Conservation (phyloP, 1,284 basidiomycete genomes). For the Rhodotorula mucilaginosa region DNA sequence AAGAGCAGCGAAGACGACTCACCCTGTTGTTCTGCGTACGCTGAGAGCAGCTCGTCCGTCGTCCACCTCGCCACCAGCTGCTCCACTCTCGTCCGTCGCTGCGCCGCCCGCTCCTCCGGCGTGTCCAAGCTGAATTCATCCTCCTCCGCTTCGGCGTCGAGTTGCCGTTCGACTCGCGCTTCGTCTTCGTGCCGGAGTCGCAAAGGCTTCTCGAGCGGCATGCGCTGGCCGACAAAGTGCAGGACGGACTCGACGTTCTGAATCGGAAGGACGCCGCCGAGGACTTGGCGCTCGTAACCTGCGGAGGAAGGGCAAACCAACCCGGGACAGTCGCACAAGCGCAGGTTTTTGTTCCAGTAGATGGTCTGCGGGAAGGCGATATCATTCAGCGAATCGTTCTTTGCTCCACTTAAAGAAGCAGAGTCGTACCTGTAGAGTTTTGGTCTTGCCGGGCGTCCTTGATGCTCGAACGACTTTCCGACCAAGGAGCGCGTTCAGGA, state of each 20-base stretch:
- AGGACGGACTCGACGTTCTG: slow-evolving; percentile 60
- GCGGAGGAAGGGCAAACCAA: slow-evolving; percentile 47
- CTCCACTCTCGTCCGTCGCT: slow-evolving; percentile 32
- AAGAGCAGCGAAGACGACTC: slow-evolving; percentile 52
- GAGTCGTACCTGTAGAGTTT: slow-evolving; percentile 40
- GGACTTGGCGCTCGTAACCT: slow-evolving; percentile 56
- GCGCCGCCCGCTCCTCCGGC: slow-evolving; percentile 32
- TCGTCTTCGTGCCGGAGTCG: slow-evolving; percentile 54
- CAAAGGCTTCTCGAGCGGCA: slow-evolving; percentile 75
- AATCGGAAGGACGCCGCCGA: slow-evolving; percentile 80
- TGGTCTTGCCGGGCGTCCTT: slow-evolving; percentile 78
- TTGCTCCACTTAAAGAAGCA: slow-evolving; percentile 8
- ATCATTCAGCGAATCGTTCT: not conserved
- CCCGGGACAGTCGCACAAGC: slow-evolving; percentile 77
- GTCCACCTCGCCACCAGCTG: slow-evolving; percentile 59
- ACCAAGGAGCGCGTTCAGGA: slow-evolving; percentile 86
- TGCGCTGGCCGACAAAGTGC: slow-evolving; percentile 60
- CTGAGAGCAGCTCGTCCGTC: slow-evolving; percentile 72
- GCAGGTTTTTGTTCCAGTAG: slow-evolving; percentile 76
- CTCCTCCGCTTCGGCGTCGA: slow-evolving; percentile 48
- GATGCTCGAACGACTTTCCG: slow-evolving; percentile 77
- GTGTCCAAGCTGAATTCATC: slow-evolving; percentile 50
- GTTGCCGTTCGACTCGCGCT: slow-evolving; percentile 38
- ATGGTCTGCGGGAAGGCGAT: slow-evolving; percentile 59
- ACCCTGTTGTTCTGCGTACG: slow-evolving; percentile 71